Evolutionary conservation across 345 rosid genomes (phyloP), one percentile per base, ranked within the genome.

Genomic region (Chamaenerion angustifolium): DNA sequence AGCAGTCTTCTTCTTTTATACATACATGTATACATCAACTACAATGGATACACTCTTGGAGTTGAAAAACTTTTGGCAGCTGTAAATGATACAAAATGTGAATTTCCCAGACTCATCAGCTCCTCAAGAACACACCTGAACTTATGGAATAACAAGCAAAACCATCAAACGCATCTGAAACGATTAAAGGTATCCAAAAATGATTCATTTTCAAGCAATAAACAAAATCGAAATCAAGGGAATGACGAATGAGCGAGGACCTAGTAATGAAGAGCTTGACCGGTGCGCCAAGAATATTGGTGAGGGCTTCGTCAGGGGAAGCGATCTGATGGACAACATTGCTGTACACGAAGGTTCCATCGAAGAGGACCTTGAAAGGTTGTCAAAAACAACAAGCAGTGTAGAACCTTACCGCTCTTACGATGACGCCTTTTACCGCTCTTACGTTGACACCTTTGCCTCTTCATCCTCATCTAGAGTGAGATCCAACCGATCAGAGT

Each of bases 181-280:
- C 54, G 11, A 11, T 14, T 18, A 8, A 50, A 50, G 4, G 9
- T 5, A 18, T 10, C 13, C 51, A 3, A 19, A 19, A 19, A 6
- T 3, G 13, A 21, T 11, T 3, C 19, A 0, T 17, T 27, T 3
- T 47, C 6, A 19, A n/a, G n/a, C n/a, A n/a, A n/a, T n/a, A n/a
- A n/a, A n/a, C n/a, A n/a, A n/a, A n/a, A n/a, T 6, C 21, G 16
- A 17, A 17, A 12, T 13, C 17, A 5, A n/a, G 14, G 6, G 11
- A 2, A 7, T n/a, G 3, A 23, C 25, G 52, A n/a, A 25, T 10
- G 6, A 18, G 4, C 16, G 19, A 51, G 21, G 19, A 89, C 98
- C 76, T 75, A 58, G 88, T 83, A 31, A 85, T 84, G 81, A 82
- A 92, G 72, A 87, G 87, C 78, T 77, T 92, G 64, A 84, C 88